A percentile compares a stretch with the other conserved stretches of the same genome.
Evolutionary conservation across 148 eudicot species (phyloP).

Genomic region (Fallopia convolvulus): DNA sequence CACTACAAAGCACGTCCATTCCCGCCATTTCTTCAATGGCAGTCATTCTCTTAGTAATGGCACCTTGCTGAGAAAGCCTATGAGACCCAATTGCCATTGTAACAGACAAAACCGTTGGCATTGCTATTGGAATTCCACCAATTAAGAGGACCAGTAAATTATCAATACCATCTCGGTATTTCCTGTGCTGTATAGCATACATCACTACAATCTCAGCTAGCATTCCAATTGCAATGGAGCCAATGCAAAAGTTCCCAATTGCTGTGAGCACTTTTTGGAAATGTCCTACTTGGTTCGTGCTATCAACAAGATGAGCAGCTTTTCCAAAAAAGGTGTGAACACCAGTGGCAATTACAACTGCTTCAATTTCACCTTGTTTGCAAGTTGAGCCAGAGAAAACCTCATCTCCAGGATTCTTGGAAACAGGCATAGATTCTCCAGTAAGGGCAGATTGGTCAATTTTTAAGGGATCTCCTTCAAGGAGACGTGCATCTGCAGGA

Average conservation of each 20-base stretch:
- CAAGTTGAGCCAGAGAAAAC: slow-evolving; percentile 70
- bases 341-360: slow-evolving; percentile 70
- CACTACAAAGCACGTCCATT: slow-evolving; percentile 78
- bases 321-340: slow-evolving; percentile 76
- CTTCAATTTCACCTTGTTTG: slow-evolving; percentile 67
- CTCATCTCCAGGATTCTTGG: slow-evolving; percentile 56
- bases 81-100: slow-evolving; percentile 78
- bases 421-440: slow-evolving; percentile 61
- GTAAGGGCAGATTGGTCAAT: slow-evolving; percentile 69
- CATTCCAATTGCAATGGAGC: slow-evolving; percentile 60
- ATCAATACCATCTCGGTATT: slow-evolving; percentile 57
- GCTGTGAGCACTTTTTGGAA: slow-evolving; percentile 64
- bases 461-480: slow-evolving; percentile 63
- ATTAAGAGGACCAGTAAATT: slow-evolving; percentile 54
- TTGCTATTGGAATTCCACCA: slow-evolving; percentile 70
- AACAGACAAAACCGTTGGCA: slow-evolving; percentile 69
- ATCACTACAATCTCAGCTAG: slow-evolving; percentile 46
- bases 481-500: slow-evolving; percentile 73
- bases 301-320: slow-evolving; percentile 73
- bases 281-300: slow-evolving; percentile 69
- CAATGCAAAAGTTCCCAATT: slow-evolving; percentile 64
- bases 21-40: slow-evolving; percentile 89
- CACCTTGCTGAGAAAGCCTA: slow-evolving; percentile 64
- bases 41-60: slow-evolving; percentile 76
- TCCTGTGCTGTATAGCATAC: slow-evolving; percentile 50